Evolutionary conservation across 257 asterid species (phyloP).

Genomic region (Leonotis leonurus): DNA sequence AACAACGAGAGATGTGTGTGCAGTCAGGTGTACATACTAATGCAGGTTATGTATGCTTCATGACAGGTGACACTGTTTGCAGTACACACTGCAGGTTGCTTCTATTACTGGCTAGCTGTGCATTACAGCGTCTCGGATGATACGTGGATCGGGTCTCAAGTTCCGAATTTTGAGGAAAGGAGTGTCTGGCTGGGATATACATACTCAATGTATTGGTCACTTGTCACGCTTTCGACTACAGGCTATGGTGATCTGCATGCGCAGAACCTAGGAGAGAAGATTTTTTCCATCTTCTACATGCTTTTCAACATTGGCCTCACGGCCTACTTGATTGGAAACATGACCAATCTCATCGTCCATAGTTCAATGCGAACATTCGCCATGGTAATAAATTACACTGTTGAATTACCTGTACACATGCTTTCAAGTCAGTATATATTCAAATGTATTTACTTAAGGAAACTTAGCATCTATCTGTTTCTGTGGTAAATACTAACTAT

Average conservation of each 20-base stretch:
- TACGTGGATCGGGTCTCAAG: constrained; percentile 73
- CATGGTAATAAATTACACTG: constrained; percentile 45
- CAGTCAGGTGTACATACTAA: neutral
- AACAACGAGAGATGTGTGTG: neutral
- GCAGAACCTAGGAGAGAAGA: constrained; percentile 69
- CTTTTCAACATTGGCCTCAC: constrained; percentile 92
- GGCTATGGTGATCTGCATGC: constrained; percentile 95
- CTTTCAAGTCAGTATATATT: neutral
- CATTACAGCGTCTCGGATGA: constrained; percentile 35
- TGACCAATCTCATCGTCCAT: constrained; percentile 89
- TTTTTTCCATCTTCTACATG: constrained; percentile 81
- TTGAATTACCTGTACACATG: neutral
- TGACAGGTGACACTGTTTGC: constrained; percentile 81
- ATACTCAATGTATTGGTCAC: constrained; percentile 80
- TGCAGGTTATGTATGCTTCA: neutral
- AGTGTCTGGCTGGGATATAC: constrained; percentile 75
- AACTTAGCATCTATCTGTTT: neutral
- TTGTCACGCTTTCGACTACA: constrained; percentile 81
- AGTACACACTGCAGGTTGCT: constrained; percentile 79
- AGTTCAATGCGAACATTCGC: constrained; percentile 62
- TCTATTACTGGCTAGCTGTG: constrained; percentile 75
- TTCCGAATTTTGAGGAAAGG: constrained; percentile 48
- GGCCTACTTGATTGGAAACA: constrained; percentile 88
- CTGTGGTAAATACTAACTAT: neutral
- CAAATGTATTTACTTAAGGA: neutral